Conservation (phyloP, 257 asterid species). For the Penstemon newberryi region DNA sequence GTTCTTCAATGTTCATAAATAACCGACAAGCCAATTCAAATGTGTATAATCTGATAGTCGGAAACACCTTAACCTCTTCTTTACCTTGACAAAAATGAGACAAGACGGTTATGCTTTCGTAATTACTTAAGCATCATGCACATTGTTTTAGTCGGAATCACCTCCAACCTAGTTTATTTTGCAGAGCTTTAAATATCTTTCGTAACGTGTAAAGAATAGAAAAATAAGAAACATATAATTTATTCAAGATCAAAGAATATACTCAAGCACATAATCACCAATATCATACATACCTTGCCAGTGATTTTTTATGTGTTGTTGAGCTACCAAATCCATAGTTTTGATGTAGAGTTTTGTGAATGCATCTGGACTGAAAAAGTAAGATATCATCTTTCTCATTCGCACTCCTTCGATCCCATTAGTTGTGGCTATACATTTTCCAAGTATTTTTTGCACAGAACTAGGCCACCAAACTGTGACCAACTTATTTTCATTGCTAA, state of each 20-base stretch:
- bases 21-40: slow-evolving; percentile 49
- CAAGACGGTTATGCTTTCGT: no score
- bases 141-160: no score
- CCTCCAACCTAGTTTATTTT: no score
- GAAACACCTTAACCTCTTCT: slow-evolving; percentile 38
- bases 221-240: no score
- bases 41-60: slow-evolving; percentile 35
- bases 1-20: slow-evolving; percentile 54
- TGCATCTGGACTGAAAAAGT: slow-evolving; percentile 46
- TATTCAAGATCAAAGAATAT: no score
- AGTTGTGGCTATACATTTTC: slow-evolving; percentile 30
- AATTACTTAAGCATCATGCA: no score
- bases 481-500: slow-evolving; percentile 49
- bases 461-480: slow-evolving; percentile 53
- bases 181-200: no score
- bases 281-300: slow-evolving; percentile 41
- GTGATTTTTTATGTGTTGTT: slow-evolving; percentile 38
- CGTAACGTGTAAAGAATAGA: no score
- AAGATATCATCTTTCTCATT: slow-evolving; percentile 45
- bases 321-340: slow-evolving; percentile 38
- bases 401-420: slow-evolving; percentile 40
- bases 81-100: slow-evolving; percentile 29
- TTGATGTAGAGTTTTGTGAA: slow-evolving; percentile 37
- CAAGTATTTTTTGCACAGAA: slow-evolving; percentile 36
- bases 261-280: no score